These are phyloP conservation scores for Monosporascus sp. DNA, from an alignment of 2,329 filamentous ascomycete genomes.

Conservation along the genomic window DNA sequence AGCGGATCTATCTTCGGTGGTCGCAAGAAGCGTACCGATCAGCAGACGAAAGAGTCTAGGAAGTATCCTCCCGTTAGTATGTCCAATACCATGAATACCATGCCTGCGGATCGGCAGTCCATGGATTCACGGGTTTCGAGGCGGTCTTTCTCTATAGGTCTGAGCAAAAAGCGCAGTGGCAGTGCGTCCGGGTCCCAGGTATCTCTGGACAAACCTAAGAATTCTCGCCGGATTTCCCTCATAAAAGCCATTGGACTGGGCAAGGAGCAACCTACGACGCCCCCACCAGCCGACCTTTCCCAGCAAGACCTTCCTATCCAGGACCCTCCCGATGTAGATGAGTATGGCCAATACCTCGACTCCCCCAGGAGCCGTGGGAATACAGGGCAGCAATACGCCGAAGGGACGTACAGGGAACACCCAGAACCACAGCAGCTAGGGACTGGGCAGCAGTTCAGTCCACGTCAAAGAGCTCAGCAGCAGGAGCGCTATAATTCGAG, in stretches of 20 bases:
- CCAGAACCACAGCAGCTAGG: conserved; percentile 28
- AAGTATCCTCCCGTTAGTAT: conserved; percentile 90
- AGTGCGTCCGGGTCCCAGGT: conserved; percentile 54
- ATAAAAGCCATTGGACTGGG: conserved; percentile 60
- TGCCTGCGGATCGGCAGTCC: conserved; percentile 58
- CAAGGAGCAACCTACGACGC: conserved; percentile 44
- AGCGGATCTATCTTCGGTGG: conserved; percentile 77
- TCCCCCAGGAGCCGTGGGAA: conserved; percentile 12
- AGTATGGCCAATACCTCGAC: conserved; percentile 31
- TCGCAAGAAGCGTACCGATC: conserved; percentile 28
- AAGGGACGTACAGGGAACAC: conserved; percentile 32
- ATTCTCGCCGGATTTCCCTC: conserved; percentile 63
- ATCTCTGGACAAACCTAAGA: conserved; percentile 46
- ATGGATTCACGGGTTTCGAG: conserved; percentile 64
- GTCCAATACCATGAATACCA: conserved; percentile 65
- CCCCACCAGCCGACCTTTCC: conserved; percentile 39
- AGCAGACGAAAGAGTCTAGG: conserved; percentile 54
- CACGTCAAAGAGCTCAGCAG: conserved; percentile 30
- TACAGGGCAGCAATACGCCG: conserved; percentile 28
- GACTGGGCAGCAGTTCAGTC: conserved; percentile 11
- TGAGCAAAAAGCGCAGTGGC: conserved; percentile 66
- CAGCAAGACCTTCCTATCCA: conserved; percentile 50
- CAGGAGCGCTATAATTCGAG: conserved; percentile 37
- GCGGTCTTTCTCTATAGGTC: conserved; percentile 63
- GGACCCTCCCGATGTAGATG: conserved; percentile 35